Evolutionary conservation across 2,329 filamentous ascomycete genomes (phyloP).

Genomic region (Fusarium fracticaudum): DNA sequence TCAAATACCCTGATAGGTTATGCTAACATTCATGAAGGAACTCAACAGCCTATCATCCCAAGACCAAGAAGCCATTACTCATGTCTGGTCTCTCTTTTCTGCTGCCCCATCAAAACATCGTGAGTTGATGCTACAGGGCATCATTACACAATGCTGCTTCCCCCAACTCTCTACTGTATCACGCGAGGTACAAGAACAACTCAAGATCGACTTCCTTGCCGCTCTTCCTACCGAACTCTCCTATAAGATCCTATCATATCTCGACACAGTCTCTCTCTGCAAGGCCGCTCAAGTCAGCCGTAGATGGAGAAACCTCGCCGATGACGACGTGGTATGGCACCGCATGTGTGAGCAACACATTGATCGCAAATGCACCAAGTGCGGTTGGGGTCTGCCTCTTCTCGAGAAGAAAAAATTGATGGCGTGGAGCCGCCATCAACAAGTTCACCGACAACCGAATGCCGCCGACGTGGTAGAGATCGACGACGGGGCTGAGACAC

Average conservation of each 20-base stretch:
- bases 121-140: slow-evolving; percentile 95
- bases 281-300: slow-evolving; percentile 95
- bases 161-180: slow-evolving; percentile 95
- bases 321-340: slow-evolving; percentile 97
- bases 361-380: slow-evolving; percentile 91
- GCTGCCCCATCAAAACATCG: slow-evolving; percentile 93
- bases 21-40: slow-evolving; percentile 61
- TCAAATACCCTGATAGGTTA: background rate
- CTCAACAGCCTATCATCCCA: slow-evolving; percentile 81
- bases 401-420: slow-evolving; percentile 88
- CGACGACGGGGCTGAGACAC: slow-evolving; percentile 35
- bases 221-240: slow-evolving; percentile 90
- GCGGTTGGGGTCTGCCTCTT: slow-evolving; percentile 92
- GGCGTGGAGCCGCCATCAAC: slow-evolving; percentile 87
- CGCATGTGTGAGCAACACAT: slow-evolving; percentile 98
- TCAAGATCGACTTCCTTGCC: slow-evolving; percentile 95
- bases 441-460: slow-evolving; percentile 60
- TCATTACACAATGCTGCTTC: slow-evolving; percentile 96
- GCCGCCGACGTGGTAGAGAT: slow-evolving; percentile 37
- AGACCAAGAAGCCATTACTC: slow-evolving; percentile 94
- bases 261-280: slow-evolving; percentile 94
- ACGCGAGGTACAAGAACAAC: slow-evolving; percentile 88
- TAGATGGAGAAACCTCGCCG: slow-evolving; percentile 88
- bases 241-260: slow-evolving; percentile 90
- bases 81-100: slow-evolving; percentile 98